Percentiles rank a stretch among this genome's conserved stretches.
Evolutionary conservation across 768 basidiomycete species (phyloP).

Genomic region (Favolaschia claudopus): DNA sequence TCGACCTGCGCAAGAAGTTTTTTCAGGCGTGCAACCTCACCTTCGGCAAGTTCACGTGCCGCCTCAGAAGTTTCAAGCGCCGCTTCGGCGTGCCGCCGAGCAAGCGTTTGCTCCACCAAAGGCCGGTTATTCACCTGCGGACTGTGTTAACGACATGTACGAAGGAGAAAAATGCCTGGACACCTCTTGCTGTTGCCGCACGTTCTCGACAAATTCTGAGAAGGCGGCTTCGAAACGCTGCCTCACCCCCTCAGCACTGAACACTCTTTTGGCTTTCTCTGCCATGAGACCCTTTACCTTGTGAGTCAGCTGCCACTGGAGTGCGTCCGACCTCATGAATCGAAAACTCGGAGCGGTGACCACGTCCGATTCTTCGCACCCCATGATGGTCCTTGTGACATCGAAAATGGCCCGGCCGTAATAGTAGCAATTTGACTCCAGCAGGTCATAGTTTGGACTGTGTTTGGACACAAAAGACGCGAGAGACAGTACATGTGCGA

Average conservation of each 20-base stretch:
- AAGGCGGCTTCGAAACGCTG: not conserved
- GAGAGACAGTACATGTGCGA: not conserved
- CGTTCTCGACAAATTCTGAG: not conserved
- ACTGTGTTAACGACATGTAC: not conserved
- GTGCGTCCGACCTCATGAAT: not conserved
- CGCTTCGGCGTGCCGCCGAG: too few relatives aligned
- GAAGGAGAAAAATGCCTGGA: not conserved
- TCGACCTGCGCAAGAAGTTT: too few relatives aligned
- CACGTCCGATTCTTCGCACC: not conserved
- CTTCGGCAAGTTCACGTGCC: too few relatives aligned
- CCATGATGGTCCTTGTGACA: not conserved
- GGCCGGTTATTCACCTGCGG: not conserved
- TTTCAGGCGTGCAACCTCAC: too few relatives aligned
- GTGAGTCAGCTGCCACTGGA: not conserved
- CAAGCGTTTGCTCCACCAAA: too few relatives aligned
- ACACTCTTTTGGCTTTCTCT: not conserved
- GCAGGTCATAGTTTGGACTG: not conserved
- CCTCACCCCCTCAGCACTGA: not conserved
- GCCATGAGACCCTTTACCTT: not conserved
- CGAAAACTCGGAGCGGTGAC: not conserved
- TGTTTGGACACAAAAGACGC: not conserved
- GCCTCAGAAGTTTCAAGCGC: too few relatives aligned
- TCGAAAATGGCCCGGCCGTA: not conserved
- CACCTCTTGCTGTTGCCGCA: not conserved
- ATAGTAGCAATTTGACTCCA: not conserved